phyloP scores from a whole-genome alignment of 192 early-diverging fungal species.

The Coemansia sp. region DNA sequence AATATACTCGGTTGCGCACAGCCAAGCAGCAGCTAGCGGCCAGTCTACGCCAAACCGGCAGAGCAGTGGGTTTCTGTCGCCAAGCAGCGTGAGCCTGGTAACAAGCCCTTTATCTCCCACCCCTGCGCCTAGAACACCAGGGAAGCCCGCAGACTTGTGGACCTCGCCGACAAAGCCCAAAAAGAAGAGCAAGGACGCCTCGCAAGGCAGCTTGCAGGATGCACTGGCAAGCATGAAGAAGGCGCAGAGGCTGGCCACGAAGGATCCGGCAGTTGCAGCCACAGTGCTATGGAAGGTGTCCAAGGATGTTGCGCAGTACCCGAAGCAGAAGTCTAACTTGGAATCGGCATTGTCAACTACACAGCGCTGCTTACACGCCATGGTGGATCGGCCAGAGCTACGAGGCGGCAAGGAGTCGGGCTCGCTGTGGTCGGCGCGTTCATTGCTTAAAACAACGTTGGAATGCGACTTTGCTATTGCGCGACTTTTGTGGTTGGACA shows the following conservation, averaged over 20 bases:
- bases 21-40: neutral
- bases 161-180: neutral
- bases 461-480: constrained; percentile 40
- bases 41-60: neutral
- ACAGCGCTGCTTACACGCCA: constrained; percentile 20
- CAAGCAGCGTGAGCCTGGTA: constrained; percentile 1
- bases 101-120: neutral
- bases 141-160: neutral
- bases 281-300: constrained; percentile 48
- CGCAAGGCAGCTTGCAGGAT: neutral
- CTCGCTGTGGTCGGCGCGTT: constrained; percentile 24
- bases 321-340: neutral
- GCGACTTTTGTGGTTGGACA: constrained; percentile 5
- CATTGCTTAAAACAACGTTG: constrained; percentile 39
- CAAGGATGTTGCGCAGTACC: constrained; percentile 23
- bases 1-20: neutral
- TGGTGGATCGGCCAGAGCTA: constrained; percentile 16
- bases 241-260: constrained; percentile 21
- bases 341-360: constrained; percentile 12
- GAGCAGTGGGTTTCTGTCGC: neutral
- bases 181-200: neutral
- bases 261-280: constrained; percentile 41
- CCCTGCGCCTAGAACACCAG: neutral
- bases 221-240: constrained; percentile 20
- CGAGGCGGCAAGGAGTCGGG: constrained; percentile 30